Evolutionary conservation across 345 rosid genomes (phyloP), one percentile per base, ranked within the genome.

Genomic region (Anacardium occidentale): DNA sequence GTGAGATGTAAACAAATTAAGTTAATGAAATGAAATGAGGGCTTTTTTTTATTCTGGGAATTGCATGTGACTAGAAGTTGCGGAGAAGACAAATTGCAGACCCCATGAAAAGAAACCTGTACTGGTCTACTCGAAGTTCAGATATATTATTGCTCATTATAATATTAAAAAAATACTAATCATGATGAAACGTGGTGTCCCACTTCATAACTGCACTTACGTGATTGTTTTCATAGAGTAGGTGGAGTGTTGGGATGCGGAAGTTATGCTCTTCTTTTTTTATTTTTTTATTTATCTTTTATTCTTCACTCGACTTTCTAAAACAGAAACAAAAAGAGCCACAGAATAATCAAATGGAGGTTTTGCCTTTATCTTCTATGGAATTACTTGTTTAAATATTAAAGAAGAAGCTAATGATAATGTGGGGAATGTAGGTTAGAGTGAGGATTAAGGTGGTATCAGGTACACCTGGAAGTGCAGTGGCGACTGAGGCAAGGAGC

Each of bases 401-500:
- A 13, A n/a, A 10, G 17, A 13, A 32, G 34, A 17, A 44, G 40
- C 64, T 75, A 53, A 72, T 61, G 12, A 42, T 66, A 24, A 34
- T 47, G 44, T 42, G 51, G 62, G 75, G 54, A 77, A 68, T 75
- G 60, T 66, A 90, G 92, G 95, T 90, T 68, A 78, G 78, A 61
- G 95, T 88, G 78, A 83, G 86, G 82, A 83, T 90, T 63, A 90
- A 87, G 82, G 90, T 90, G 81, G 90, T 85, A 53, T 77, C 89
- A 7, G 80, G 79, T 67, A 64, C 85, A 70, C 62, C 86, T 20
- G 82, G 82, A 58, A 83, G 78, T 37, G 86, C 79, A 17, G 92
- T 90, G 80, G 91, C 80, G 11, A 84, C 80, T 42, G 95, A 90
- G 83, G 90, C 92, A 73, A 79, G 71, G 76, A 75, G 50, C 71